These are phyloP conservation scores for Hypoxylon trugodes DNA, from an alignment of 495 filamentous ascomycete species.

Conservation along the genomic window DNA sequence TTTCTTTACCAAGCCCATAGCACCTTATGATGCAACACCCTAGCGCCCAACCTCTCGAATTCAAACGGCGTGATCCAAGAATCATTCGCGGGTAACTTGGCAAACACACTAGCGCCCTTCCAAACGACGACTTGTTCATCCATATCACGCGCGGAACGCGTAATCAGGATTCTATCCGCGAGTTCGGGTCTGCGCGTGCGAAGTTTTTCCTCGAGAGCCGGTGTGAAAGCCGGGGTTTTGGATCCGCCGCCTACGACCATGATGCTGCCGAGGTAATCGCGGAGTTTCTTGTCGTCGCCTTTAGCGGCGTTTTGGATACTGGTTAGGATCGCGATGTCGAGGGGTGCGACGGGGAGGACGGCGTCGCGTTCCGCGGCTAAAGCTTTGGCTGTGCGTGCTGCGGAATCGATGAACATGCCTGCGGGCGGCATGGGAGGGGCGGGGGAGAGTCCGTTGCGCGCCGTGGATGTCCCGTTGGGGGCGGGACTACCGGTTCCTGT, in stretches of 20 bases:
- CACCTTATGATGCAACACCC: slow-evolving; percentile 85
- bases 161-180: slow-evolving; percentile 85
- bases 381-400: slow-evolving; percentile 57
- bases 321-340: slow-evolving; percentile 89
- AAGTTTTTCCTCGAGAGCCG: slow-evolving; percentile 82
- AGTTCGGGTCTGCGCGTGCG: slow-evolving; percentile 72
- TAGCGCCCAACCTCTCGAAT: slow-evolving; percentile 84
- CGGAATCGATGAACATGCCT: slow-evolving; percentile 47
- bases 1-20: slow-evolving; percentile 70
- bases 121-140: slow-evolving; percentile 94
- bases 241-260: slow-evolving; percentile 95
- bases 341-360: slow-evolving; percentile 79
- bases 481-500: slow-evolving; percentile 56
- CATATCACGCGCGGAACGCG: slow-evolving; percentile 85
- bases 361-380: slow-evolving; percentile 76
- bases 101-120: slow-evolving; percentile 98
- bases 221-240: slow-evolving; percentile 76
- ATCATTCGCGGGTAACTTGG: slow-evolving; percentile 90
- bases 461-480: slow-evolving; percentile 45
- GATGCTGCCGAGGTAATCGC: slow-evolving; percentile 90
- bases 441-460: slow-evolving; percentile 58
- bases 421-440: slow-evolving; percentile 56
- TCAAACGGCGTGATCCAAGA: slow-evolving; percentile 90
- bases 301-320: slow-evolving; percentile 86
- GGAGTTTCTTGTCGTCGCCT: slow-evolving; percentile 88